Conservation (phyloP, 441 rosid species). For the Isatis lusitanica region DNA sequence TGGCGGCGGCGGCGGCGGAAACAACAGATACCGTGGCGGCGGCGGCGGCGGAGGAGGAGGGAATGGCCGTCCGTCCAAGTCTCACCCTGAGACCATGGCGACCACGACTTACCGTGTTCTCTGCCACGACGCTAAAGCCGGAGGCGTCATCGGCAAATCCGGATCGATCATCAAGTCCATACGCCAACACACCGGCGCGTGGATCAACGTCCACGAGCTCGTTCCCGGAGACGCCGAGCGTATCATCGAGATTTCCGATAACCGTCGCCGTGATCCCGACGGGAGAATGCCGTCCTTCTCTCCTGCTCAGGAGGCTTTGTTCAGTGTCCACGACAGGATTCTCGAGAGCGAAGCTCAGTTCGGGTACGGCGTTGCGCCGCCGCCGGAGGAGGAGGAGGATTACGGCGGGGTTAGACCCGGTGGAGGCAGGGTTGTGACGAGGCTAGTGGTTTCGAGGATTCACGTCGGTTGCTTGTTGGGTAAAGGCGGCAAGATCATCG, state of each 20-base stretch:
- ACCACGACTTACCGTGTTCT: slow-evolving; percentile 86
- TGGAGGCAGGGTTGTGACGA: slow-evolving; percentile 66
- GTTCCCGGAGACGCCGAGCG: slow-evolving; percentile 83
- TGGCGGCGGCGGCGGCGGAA: slow-evolving; percentile 43
- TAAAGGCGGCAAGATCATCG: slow-evolving; percentile 95
- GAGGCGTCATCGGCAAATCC: slow-evolving; percentile 92
- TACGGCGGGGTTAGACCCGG: slow-evolving; percentile 57
- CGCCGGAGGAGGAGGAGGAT: slow-evolving; percentile 59
- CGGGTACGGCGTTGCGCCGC: slow-evolving; percentile 46
- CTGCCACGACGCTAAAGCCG: slow-evolving; percentile 85
- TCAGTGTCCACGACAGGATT: slow-evolving; percentile 84
- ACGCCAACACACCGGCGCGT: slow-evolving; percentile 90
- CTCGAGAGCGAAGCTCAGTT: slow-evolving; percentile 68
- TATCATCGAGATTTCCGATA: slow-evolving; percentile 90
- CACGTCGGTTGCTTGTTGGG: slow-evolving; percentile 96
- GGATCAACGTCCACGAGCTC: slow-evolving; percentile 94
- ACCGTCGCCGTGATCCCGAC: slow-evolving; percentile 86
- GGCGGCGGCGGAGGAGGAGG: slow-evolving; percentile 31
- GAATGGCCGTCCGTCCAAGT: slow-evolving; percentile 32
- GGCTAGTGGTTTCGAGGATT: slow-evolving; percentile 84
- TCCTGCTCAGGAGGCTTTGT: slow-evolving; percentile 90
- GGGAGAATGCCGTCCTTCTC: slow-evolving; percentile 89
- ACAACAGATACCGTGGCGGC: slow-evolving; percentile 33
- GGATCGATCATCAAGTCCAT: slow-evolving; percentile 87
- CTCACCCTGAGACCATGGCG: slow-evolving; percentile 59